Evolutionary conservation across 2,329 filamentous ascomycete genomes (phyloP).

Genomic region (Curvularia spicifera): DNA sequence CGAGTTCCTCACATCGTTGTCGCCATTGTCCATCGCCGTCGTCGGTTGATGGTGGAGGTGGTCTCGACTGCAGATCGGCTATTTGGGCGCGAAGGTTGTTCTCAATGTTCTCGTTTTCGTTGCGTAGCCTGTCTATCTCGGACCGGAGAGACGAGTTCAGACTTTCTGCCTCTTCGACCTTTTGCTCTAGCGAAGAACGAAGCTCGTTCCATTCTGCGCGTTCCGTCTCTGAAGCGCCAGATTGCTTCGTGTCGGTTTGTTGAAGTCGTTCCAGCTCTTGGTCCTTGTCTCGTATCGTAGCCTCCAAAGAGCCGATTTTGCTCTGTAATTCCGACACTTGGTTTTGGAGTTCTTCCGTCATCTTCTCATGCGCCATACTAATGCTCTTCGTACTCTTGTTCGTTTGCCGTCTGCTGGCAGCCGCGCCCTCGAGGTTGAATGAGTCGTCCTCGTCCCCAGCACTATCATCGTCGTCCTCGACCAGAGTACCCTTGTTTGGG

Average conservation of each 20-base stretch:
- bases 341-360: constrained; percentile 76
- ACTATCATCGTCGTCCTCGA: constrained; percentile 77
- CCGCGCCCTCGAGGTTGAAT: constrained; percentile 64
- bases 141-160: constrained; percentile 80
- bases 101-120: constrained; percentile 69
- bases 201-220: constrained; percentile 74
- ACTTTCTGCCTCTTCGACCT: constrained; percentile 74
- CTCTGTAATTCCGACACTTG: constrained; percentile 77
- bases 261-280: constrained; percentile 68
- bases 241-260: constrained; percentile 63
- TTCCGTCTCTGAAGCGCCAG: constrained; percentile 63
- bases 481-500: constrained; percentile 96
- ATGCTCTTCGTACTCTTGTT: constrained; percentile 51
- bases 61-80: constrained; percentile 54
- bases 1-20: constrained; percentile 51
- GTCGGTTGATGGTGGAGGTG: constrained; percentile 30
- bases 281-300: constrained; percentile 71
- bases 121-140: constrained; percentile 76
- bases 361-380: constrained; percentile 45
- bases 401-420: constrained; percentile 51
- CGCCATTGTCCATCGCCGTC: constrained; percentile 43
- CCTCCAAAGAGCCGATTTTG: constrained; percentile 75
- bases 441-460: constrained; percentile 64
- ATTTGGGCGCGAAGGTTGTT: constrained; percentile 69
- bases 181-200: constrained; percentile 71